phyloP scores from a whole-genome alignment of 2,329 filamentous ascomycete genomes.

The Alternaria metachromatica region DNA sequence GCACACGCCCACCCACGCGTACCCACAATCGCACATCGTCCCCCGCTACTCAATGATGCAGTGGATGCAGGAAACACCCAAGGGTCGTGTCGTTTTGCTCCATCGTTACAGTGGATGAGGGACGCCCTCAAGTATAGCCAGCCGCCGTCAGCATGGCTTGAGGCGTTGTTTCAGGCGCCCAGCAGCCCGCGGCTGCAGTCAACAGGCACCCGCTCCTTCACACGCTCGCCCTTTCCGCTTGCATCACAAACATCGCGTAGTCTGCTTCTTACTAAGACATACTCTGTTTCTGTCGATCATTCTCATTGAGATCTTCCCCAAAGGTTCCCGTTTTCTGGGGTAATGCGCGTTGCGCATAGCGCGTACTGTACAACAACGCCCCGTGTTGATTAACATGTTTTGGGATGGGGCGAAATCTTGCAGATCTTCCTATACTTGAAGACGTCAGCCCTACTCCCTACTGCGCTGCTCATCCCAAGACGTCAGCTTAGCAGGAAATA shows the following conservation, averaged over 20 bases:
- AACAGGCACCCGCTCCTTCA: neutral
- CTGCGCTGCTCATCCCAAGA: neutral
- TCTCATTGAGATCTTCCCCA: neutral
- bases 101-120: neutral
- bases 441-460: neutral
- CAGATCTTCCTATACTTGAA: constrained; percentile 1
- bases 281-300: neutral
- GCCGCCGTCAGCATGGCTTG: neutral
- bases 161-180: constrained; percentile 10
- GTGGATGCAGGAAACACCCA: neutral
- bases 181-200: neutral
- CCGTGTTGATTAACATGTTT: neutral
- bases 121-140: neutral
- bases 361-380: neutral
- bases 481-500: neutral
- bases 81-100: neutral
- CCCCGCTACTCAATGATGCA: rapidly evolving
- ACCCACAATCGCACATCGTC: neutral
- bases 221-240: neutral
- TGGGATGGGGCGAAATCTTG: neutral
- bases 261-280: neutral
- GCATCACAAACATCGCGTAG: neutral
- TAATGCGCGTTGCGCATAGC: neutral
- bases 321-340: neutral
- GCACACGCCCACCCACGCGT: neutral